Percentiles rank a stretch among this genome's conserved stretches.
Conservation (phyloP, 495 filamentous ascomycete species). For the Neurospora sp. region DNA sequence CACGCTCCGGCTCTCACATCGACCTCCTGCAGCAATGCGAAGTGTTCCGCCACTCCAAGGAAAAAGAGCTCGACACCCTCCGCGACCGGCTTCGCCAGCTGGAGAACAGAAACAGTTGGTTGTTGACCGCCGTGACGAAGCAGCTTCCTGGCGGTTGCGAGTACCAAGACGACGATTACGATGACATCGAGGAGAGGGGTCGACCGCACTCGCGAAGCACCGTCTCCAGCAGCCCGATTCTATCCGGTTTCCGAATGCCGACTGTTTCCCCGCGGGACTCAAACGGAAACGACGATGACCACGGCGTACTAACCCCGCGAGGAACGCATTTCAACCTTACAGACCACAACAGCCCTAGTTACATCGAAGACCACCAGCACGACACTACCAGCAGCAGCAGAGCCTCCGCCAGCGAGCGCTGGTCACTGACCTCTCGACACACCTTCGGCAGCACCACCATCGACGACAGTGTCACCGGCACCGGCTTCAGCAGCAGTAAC, state of each 20-base stretch:
- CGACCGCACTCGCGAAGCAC: background rate
- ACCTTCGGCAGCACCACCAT: background rate
- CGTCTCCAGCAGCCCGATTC: background rate
- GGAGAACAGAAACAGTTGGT: slow-evolving; percentile 22
- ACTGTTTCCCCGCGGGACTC: background rate
- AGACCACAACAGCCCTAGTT: background rate
- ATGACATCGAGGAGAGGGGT: background rate
- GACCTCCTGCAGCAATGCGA: slow-evolving; percentile 24
- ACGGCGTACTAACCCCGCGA: background rate
- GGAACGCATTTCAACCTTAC: background rate
- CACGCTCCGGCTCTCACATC: slow-evolving; percentile 10
- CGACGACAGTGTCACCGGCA: background rate
- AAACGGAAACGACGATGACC: background rate
- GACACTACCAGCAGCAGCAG: background rate
- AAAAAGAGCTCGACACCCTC: slow-evolving; percentile 23
- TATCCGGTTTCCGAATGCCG: background rate
- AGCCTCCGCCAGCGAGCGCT: background rate
- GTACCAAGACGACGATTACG: background rate
- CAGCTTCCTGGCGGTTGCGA: slow-evolving; percentile 15
- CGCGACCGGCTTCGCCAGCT: slow-evolving; percentile 19
- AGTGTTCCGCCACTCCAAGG: slow-evolving; percentile 18
- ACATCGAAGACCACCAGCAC: background rate
- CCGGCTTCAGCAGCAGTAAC: background rate
- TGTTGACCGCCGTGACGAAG: slow-evolving; percentile 20
- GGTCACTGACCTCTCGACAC: background rate